A percentile compares a stretch with the other conserved stretches of the same genome.
phyloP scores from a whole-genome alignment of 305 asterid species.

The Fraxinus ornus region DNA sequence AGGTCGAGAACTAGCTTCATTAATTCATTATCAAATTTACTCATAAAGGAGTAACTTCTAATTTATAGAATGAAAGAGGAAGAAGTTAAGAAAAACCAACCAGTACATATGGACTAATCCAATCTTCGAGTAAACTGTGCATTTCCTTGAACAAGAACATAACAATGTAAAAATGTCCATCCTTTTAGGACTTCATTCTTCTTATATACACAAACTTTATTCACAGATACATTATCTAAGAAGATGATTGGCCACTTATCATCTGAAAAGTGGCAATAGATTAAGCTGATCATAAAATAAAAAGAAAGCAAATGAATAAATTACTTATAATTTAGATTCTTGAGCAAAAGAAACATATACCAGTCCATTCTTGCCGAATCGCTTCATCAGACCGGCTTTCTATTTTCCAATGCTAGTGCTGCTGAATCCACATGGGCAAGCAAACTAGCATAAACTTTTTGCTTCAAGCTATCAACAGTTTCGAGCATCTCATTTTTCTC shows the following conservation, averaged over 20 bases:
- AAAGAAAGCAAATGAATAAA: conserved; percentile 15
- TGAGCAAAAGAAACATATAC: neutral
- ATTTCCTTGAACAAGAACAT: neutral
- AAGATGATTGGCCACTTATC: neutral
- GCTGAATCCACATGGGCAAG: conserved; percentile 74
- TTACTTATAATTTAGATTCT: conserved; percentile 19
- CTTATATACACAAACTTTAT: neutral
- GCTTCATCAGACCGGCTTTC: conserved; percentile 36
- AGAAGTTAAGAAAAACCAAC: neutral
- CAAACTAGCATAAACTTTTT: conserved; percentile 73
- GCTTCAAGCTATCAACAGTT: conserved; percentile 61
- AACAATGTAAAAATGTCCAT: neutral
- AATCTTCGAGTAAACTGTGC: neutral
- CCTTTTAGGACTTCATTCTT: neutral
- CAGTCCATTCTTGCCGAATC: conserved; percentile 7
- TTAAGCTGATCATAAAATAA: neutral
- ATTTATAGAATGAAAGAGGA: neutral
- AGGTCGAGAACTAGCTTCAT: neutral
- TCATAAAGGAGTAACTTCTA: neutral
- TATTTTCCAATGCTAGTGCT: conserved; percentile 65
- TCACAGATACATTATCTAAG: neutral
- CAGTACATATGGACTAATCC: neutral
- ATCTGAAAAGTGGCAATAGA: neutral
- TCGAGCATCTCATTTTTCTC: conserved; percentile 41
- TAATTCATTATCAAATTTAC: neutral